Conservation (phyloP, 2,329 filamentous ascomycete species). For the Venturia pyrina region DNA sequence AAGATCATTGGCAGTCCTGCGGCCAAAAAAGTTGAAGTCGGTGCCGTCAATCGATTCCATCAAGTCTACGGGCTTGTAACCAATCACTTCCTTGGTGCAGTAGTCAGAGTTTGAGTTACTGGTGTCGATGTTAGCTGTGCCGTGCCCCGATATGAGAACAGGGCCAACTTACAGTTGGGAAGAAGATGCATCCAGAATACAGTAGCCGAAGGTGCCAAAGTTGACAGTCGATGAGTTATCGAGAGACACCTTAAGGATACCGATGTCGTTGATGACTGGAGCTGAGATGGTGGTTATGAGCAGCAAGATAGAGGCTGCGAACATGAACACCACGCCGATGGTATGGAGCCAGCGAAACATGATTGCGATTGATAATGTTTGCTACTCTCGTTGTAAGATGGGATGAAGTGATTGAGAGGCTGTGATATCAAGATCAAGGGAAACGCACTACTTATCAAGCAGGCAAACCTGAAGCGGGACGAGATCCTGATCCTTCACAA, state of each 20-base stretch:
- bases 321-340: not conserved
- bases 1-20: not conserved
- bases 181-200: not conserved
- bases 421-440: not conserved
- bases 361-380: not conserved
- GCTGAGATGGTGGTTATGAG: not conserved
- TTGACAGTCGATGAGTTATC: not conserved
- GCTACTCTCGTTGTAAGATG: not conserved
- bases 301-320: not conserved
- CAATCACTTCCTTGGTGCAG: not conserved
- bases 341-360: slow-evolving; percentile 2
- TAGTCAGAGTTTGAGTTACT: not conserved
- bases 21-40: not conserved
- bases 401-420: not conserved
- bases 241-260: not conserved
- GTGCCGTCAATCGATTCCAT: not conserved
- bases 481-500: not conserved
- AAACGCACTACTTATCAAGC: not conserved
- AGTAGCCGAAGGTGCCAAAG: not conserved
- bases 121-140: not conserved
- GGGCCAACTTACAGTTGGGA: not conserved
- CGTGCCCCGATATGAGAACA: not conserved
- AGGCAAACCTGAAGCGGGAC: not conserved
- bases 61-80: not conserved
- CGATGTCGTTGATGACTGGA: not conserved